phyloP scores from a whole-genome alignment of 768 basidiomycete species.

The Leccinum pellstonianum region DNA sequence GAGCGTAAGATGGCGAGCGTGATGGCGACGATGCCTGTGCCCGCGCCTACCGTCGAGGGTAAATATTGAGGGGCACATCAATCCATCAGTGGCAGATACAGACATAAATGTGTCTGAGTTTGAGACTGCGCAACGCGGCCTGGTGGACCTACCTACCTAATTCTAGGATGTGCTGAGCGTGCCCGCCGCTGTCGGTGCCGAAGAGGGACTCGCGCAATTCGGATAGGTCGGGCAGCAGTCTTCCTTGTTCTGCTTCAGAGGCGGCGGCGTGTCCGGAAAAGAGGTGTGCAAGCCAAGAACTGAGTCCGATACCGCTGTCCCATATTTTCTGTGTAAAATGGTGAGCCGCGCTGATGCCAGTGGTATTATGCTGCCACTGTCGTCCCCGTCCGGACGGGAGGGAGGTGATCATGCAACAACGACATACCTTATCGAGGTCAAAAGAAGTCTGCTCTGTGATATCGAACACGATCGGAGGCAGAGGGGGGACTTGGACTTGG shows the following conservation, averaged over 20 bases:
- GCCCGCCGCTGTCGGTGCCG: conserved; percentile 20
- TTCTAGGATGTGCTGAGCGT: conserved; percentile 54
- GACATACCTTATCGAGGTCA: conserved; percentile 85
- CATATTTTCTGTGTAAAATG: conserved; percentile 82
- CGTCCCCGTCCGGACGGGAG: not conserved
- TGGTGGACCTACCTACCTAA: conserved; percentile 48
- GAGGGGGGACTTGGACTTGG: not conserved
- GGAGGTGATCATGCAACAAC: not conserved
- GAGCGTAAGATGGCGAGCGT: conserved; percentile 59
- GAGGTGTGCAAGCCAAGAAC: conserved; percentile 66
- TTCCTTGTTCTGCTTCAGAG: not conserved
- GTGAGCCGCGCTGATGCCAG: not conserved
- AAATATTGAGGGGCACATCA: not conserved
- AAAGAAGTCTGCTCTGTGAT: conserved; percentile 84
- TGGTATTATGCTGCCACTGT: not conserved
- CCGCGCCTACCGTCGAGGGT: conserved; percentile 56
- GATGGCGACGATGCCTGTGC: conserved; percentile 80
- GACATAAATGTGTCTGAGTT: not conserved
- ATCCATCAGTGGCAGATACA: not conserved
- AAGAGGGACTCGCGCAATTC: conserved; percentile 41
- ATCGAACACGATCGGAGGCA: conserved; percentile 33
- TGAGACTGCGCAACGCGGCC: not conserved
- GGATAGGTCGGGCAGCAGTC: conserved; percentile 19
- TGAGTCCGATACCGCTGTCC: conserved; percentile 89
- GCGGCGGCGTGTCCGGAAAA: conserved; percentile 11